Percentiles rank a stretch among this genome's conserved stretches.
These are phyloP conservation scores for Solanum arcanum DNA, from an alignment of 257 asterid genomes.

Conservation along the genomic window DNA sequence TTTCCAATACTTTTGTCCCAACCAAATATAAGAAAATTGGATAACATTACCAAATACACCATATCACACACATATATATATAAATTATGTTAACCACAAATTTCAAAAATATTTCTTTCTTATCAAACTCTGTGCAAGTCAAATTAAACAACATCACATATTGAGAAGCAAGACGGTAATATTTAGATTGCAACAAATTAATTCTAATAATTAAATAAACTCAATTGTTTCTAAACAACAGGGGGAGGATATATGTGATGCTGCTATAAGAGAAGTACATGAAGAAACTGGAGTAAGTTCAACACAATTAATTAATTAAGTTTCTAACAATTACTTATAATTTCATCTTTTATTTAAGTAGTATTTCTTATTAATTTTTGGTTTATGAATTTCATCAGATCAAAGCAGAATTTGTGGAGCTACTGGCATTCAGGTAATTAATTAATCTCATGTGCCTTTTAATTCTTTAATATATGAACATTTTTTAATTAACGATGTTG, in stretches of 20 bases:
- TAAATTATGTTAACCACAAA: too few relatives aligned
- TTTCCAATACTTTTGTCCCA: too few relatives aligned
- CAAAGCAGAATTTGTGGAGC: conserved; percentile 59
- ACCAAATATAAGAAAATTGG: too few relatives aligned
- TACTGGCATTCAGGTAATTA: conserved; percentile 74
- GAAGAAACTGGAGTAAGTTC: conserved; percentile 89
- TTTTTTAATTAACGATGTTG: background rate
- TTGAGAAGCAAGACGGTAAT: background rate
- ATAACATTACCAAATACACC: too few relatives aligned
- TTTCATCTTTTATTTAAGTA: background rate
- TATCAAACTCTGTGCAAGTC: too few relatives aligned
- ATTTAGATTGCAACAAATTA: background rate
- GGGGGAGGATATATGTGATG: conserved; percentile 89
- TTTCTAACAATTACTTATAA: background rate
- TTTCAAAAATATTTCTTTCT: too few relatives aligned
- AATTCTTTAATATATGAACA: background rate
- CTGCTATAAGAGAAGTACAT: conserved; percentile 90
- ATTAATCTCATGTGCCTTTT: background rate
- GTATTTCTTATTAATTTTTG: background rate
- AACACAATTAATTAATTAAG: too few relatives aligned
- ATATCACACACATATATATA: too few relatives aligned
- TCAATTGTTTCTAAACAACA: background rate
- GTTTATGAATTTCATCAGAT: conserved; percentile 27
- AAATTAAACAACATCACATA: too few relatives aligned
- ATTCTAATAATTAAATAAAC: background rate